Evolutionary conservation across 305 asterid species (phyloP).

Genomic region (Fraxinus sp.): DNA sequence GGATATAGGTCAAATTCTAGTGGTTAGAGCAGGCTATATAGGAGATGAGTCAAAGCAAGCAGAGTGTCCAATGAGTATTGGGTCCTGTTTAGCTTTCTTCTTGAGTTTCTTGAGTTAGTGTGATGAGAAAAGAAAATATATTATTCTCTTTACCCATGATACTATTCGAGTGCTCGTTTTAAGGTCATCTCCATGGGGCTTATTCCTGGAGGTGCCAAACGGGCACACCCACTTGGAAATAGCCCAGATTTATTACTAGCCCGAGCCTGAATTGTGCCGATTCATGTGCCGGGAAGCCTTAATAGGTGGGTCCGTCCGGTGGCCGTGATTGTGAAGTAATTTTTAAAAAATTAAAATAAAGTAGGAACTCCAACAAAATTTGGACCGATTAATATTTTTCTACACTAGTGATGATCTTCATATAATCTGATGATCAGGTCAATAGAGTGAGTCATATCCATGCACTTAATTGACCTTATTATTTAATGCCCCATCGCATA

Average conservation of each 20-base stretch:
- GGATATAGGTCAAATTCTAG: constrained; percentile 13
- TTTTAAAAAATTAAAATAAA: background rate
- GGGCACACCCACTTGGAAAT: background rate
- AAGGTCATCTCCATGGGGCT: background rate
- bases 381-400: background rate
- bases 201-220: background rate
- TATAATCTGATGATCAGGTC: background rate
- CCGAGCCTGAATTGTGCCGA: background rate
- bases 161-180: background rate
- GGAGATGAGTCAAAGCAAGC: background rate
- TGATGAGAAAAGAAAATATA: background rate
- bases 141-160: background rate
- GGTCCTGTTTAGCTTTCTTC: background rate
- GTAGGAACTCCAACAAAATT: background rate
- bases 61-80: background rate
- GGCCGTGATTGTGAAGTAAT: background rate
- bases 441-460: background rate
- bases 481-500: background rate
- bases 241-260: background rate
- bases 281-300: background rate
- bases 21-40: background rate
- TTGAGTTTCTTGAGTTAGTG: background rate
- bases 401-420: background rate
- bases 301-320: background rate
- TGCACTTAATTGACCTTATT: background rate